Evolutionary conservation across 2,329 filamentous ascomycete genomes (phyloP), one percentile per base, ranked within the genome.

Genomic region (Stemphylium vesicarium): DNA sequence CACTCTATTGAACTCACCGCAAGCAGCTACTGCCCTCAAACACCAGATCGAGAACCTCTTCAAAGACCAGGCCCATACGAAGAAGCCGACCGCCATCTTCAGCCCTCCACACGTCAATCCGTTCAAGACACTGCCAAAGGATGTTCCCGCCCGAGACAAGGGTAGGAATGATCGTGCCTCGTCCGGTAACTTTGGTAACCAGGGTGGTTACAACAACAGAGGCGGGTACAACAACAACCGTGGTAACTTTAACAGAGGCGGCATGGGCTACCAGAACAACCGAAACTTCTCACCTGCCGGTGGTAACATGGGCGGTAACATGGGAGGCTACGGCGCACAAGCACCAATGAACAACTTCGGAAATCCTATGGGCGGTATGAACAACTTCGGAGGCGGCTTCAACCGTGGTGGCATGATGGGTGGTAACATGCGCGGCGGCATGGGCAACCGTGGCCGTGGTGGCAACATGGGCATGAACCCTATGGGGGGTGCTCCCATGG

Each of bases 51-150:
- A 96, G 60, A 79, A 82, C 24, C 80, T 87, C 22, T 79, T 79
- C 38, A 81, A 85, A 55, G 82, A 82, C 75, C 68, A 88, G 82
- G 71, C 78, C 59, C 79, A 81, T 51, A 72, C 75, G n/a, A 93
- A 93, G 62, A 86, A 84, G 71, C 84, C 90, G 62, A 84, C 82
- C 1, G 86, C 91, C 41, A 85, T 85, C 54, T 97, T 92, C 79
- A 89, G 90, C 48, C 88, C 86, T 60, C 87, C 92, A 0, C 84
- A 85, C 42, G 82, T 84, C 63, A 98, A 98, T 73, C 92, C 93
- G 0, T 98, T 96, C 84, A 88, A 90, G 62, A 97, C 92, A 0
- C 79, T 96, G 4, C 93, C 92, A 15, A 96, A 96, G 78, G 93
- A 96, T 72, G 88, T 89, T 0, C 92, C 91, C 0, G 83, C 84